phyloP scores from a whole-genome alignment of 1,284 basidiomycete species.

The Bjerkandera adusta region DNA sequence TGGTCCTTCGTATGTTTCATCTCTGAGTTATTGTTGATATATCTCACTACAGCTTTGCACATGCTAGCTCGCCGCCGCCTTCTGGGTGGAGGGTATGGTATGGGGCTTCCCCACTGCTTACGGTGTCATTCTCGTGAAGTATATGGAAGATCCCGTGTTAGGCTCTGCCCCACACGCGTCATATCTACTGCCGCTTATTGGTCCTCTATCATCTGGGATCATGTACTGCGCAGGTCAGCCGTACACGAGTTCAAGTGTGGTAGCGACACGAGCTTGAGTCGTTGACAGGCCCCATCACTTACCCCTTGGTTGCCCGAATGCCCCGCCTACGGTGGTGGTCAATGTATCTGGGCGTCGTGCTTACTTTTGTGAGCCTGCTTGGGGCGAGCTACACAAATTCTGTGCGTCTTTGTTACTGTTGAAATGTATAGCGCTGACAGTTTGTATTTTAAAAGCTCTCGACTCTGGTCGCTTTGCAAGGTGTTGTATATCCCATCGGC shows the following conservation, averaged over 20 bases:
- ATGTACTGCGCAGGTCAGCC: constrained; percentile 36
- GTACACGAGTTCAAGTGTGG: background rate
- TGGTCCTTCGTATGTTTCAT: constrained; percentile 30
- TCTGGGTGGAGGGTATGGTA: constrained; percentile 34
- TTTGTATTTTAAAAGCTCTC: constrained; percentile 19
- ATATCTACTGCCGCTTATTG: constrained; percentile 33
- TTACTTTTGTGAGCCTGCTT: constrained; percentile 32
- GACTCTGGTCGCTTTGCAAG: constrained; percentile 36
- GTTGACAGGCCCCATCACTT: constrained; percentile 24
- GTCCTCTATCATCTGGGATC: constrained; percentile 32
- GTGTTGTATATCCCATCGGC: constrained; percentile 37
- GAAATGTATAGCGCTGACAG: background rate
- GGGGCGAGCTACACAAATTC: constrained; percentile 34
- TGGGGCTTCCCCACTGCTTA: constrained; percentile 38
- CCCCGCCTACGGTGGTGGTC: constrained; percentile 27
- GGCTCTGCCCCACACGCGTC: constrained; percentile 25
- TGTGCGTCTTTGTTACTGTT: constrained; percentile 16
- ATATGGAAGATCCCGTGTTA: constrained; percentile 29
- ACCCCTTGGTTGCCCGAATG: constrained; percentile 29
- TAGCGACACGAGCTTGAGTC: background rate
- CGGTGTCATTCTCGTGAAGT: constrained; percentile 34
- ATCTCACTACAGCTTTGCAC: background rate
- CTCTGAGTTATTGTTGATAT: background rate
- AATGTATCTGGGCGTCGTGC: constrained; percentile 31
- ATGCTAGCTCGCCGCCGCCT: constrained; percentile 32